A percentile compares a stretch with the other conserved stretches of the same genome.
Evolutionary conservation across 2,329 filamentous ascomycete species (phyloP).

Genomic region (Aspergillus ustus): DNA sequence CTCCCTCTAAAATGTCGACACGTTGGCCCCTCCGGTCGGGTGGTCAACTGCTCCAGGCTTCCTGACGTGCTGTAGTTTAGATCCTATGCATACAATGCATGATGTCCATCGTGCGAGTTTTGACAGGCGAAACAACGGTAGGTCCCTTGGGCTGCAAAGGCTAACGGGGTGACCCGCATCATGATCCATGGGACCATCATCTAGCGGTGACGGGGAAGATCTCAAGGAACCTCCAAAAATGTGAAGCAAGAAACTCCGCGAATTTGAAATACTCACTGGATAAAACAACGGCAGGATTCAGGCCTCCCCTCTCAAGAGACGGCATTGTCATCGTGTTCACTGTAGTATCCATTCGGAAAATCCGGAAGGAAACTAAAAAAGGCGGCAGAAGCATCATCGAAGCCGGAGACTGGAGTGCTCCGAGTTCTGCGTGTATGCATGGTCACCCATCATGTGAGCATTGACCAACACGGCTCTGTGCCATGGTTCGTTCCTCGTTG

Average conservation of each 20-base stretch:
- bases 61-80: slow-evolving; percentile 23
- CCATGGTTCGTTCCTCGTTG: slow-evolving; percentile 4
- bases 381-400: slow-evolving; percentile 19
- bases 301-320: slow-evolving; percentile 14
- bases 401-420: slow-evolving; percentile 2
- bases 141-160: slow-evolving; percentile 10
- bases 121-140: slow-evolving; percentile 11
- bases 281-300: background rate
- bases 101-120: slow-evolving; percentile 1
- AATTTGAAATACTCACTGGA: background rate
- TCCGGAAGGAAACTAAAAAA: slow-evolving; percentile 30
- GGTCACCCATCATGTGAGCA: slow-evolving; percentile 28
- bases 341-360: slow-evolving; percentile 38
- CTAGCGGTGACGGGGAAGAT: slow-evolving; percentile 22
- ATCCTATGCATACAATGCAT: slow-evolving; percentile 33
- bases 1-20: slow-evolving; percentile 18
- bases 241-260: background rate
- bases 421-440: slow-evolving; percentile 18
- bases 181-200: slow-evolving; percentile 16
- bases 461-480: slow-evolving; percentile 13
- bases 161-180: slow-evolving; percentile 13
- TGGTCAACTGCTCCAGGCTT: background rate
- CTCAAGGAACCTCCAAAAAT: background rate
- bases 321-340: slow-evolving; percentile 33
- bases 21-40: slow-evolving; percentile 6